Evolutionary conservation across 257 asterid species (phyloP).

Genomic region (Handroanthus guayacan): DNA sequence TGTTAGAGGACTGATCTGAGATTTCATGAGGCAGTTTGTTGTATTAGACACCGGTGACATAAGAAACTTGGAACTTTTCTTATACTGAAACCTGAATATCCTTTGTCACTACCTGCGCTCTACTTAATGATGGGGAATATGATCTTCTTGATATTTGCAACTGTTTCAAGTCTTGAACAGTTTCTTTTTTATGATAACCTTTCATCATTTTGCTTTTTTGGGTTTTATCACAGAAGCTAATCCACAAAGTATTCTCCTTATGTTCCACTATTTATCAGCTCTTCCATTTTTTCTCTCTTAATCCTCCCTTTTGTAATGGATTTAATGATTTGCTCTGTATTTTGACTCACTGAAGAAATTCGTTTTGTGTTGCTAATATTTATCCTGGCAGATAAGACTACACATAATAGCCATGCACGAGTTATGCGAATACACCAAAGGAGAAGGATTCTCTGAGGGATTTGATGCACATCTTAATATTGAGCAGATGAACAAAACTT

Average conservation of each 20-base stretch:
- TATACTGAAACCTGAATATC: slow-evolving; percentile 25
- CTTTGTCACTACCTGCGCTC: slow-evolving; percentile 9
- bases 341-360: slow-evolving; percentile 23
- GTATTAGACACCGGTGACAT: neutral
- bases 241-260: slow-evolving; percentile 9
- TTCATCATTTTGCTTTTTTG: slow-evolving; percentile 18
- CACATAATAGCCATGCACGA: slow-evolving; percentile 99
- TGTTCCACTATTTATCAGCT: slow-evolving; percentile 11
- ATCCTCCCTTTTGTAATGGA: neutral
- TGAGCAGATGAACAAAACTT: slow-evolving; percentile 99
- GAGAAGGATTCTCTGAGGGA: slow-evolving; percentile 99
- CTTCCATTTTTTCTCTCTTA: slow-evolving; percentile 1
- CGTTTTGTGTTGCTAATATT: slow-evolving; percentile 23
- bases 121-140: slow-evolving; percentile 22
- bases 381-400: slow-evolving; percentile 85
- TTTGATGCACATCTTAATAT: slow-evolving; percentile 99
- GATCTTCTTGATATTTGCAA: slow-evolving; percentile 15
- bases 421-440: slow-evolving; percentile 91
- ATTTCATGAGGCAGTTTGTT: slow-evolving; percentile 13
- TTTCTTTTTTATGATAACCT: slow-evolving; percentile 16
- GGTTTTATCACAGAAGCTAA: slow-evolving; percentile 12
- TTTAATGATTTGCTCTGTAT: slow-evolving; percentile 3
- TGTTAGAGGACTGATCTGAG: slow-evolving; percentile 15
- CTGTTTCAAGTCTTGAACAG: neutral
- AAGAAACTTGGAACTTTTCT: slow-evolving; percentile 1